Evolutionary conservation across 139 green algal genomes (phyloP), one percentile per base, ranked within the genome.

Genomic region (Trebouxia sp.): DNA sequence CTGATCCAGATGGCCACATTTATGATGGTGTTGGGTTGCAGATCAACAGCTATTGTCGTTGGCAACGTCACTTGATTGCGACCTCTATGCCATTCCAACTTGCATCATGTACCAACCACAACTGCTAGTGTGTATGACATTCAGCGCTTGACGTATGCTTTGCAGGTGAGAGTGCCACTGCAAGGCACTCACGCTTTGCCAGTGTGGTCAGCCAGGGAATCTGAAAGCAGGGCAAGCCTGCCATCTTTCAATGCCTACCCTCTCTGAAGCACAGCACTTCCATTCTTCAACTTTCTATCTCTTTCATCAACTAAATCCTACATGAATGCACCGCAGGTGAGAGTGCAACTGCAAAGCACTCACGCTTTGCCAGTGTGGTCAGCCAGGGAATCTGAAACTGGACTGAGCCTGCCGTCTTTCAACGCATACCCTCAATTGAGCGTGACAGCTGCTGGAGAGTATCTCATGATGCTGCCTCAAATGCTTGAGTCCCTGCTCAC

Each of bases 401-500:
- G 32, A 3, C 85, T 92, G 50, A 81, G 89, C 26, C 83, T 98
- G 75, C 94, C 95, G 0, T 88, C 87, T 48, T 98, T 98, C 87
- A 93, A 85, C 65, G 87, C 93, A 11, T 97, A 97, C 65, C 95
- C 95, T 5, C 72, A 80, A 81, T 82, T 87, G 24, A 91, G 92
- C 58, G 83, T 96, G 22, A 96, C 92, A 30, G 80, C 84, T 50
- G 85, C 89, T 41, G 94, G 94, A 0, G 95, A 98, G 85, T 95
- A 98, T 74, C 84, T 98, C 26, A 96, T 98, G 88, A 92, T 91
- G 75, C 86, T 98, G 87, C 95, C 95, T 26, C 93, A 97, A 85
- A 90, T 93, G 80, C 87, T 98, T 74, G 93, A 97, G 85, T 78
- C 86, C 37, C 86, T 94, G 65, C 47, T 65, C 17, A 38, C 45